Conservation (phyloP, 495 filamentous ascomycete genomes). For the Venustampulla echinocandica region DNA sequence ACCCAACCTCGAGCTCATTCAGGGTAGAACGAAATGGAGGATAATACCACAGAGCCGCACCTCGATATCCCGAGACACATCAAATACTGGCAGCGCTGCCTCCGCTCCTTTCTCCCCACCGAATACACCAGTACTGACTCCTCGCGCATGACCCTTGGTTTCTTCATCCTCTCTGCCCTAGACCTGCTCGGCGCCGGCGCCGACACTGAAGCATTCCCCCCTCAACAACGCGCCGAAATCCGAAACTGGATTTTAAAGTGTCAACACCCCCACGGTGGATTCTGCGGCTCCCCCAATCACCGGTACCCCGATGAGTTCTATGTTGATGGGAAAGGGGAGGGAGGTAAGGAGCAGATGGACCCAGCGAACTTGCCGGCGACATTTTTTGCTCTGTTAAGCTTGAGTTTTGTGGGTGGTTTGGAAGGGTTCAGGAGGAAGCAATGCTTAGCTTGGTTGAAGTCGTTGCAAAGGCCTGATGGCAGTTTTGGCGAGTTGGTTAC, state of each 20-base stretch:
- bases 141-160: constrained; percentile 80
- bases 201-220: constrained; percentile 42
- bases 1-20: too few species aligned
- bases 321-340: constrained; percentile 29
- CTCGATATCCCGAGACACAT: constrained; percentile 69
- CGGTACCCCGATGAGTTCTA: constrained; percentile 26
- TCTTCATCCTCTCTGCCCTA: constrained; percentile 75
- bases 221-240: constrained; percentile 50
- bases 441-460: constrained; percentile 64
- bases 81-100: constrained; percentile 87
- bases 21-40: too few species aligned
- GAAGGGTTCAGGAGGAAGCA: constrained; percentile 55
- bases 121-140: constrained; percentile 81
- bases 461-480: constrained; percentile 73
- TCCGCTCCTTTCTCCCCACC: constrained; percentile 70
- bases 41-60: constrained; percentile 29
- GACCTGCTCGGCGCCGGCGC: constrained; percentile 66
- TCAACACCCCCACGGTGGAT: constrained; percentile 67
- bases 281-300: constrained; percentile 62
- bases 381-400: constrained; percentile 70
- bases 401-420: constrained; percentile 70
- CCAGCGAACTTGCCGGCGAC: constrained; percentile 79
- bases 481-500: constrained; percentile 82
- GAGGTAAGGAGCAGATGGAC: constrained; percentile 49
- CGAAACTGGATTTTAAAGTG: constrained; percentile 66